phyloP scores from a whole-genome alignment of 148 eudicot species.

The Vaccinium myrtillus region DNA sequence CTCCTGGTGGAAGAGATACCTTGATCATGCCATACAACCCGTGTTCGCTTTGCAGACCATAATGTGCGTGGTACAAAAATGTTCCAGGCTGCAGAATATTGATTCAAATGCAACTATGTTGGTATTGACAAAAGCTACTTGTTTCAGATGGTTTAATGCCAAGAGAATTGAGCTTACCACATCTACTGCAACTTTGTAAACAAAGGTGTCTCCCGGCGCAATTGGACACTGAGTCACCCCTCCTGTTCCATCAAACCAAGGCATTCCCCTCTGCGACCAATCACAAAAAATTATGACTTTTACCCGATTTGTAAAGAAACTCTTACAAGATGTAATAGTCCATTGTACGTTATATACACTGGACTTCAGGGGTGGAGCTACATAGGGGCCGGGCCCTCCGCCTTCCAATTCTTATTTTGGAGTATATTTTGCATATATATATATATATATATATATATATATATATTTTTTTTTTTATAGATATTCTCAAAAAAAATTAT shows the following conservation, averaged over 20 bases:
- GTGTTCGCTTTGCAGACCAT: constrained; percentile 74
- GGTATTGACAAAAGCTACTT: background rate
- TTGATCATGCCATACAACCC: constrained; percentile 69
- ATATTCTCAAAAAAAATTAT: too few species aligned
- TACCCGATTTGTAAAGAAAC: too few species aligned
- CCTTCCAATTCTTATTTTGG: too few species aligned
- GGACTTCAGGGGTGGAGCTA: too few species aligned
- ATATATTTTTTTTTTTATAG: too few species aligned
- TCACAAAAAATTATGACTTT: too few species aligned
- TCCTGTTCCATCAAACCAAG: constrained; percentile 80
- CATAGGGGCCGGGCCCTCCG: too few species aligned
- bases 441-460: too few species aligned
- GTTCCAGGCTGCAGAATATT: constrained; percentile 60
- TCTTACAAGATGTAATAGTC: too few species aligned
- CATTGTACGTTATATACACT: too few species aligned
- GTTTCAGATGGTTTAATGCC: background rate
- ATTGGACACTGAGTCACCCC: constrained; percentile 82
- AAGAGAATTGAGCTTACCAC: constrained; percentile 35
- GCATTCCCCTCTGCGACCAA: constrained; percentile 55
- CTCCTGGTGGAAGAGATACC: constrained; percentile 52
- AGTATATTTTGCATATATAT: too few species aligned
- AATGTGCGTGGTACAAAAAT: constrained; percentile 78
- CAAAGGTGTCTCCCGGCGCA: constrained; percentile 69
- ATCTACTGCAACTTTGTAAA: constrained; percentile 67
- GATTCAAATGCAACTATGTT: background rate